Conservation (phyloP, 805 yeast genomes). For the Metschnikowia noctiluminum region DNA sequence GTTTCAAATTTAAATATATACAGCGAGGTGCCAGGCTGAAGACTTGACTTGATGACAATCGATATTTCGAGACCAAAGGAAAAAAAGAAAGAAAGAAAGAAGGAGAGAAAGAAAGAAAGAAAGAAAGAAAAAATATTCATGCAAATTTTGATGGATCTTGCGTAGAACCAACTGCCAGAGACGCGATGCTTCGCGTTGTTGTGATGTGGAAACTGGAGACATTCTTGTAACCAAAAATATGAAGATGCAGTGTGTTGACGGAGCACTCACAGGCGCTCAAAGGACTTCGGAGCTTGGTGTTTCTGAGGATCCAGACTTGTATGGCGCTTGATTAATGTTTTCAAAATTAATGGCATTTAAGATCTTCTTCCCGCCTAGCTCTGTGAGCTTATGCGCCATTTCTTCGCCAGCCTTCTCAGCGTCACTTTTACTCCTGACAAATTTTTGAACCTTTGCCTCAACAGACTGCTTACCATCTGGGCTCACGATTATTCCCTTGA, state of each 20-base stretch:
- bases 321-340: slow-evolving; percentile 47
- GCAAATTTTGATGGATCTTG: no score
- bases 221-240: neutral
- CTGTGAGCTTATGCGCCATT: slow-evolving; percentile 64
- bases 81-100: no score
- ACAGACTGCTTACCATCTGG: slow-evolving; percentile 78
- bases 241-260: slow-evolving; percentile 3
- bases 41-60: neutral
- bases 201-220: no score
- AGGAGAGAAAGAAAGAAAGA: neutral
- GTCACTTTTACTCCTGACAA: slow-evolving; percentile 48
- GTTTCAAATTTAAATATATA: slow-evolving; percentile 2
- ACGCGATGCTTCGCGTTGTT: no score
- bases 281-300: neutral
- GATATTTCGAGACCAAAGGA: neutral
- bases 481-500: slow-evolving; percentile 74
- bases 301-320: neutral
- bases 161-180: no score
- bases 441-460: slow-evolving; percentile 45
- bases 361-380: slow-evolving; percentile 78
- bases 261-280: neutral
- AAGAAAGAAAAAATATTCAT: neutral
- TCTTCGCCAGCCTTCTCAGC: slow-evolving; percentile 67
- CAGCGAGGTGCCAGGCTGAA: neutral
- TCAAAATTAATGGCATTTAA: slow-evolving; percentile 76